These are phyloP conservation scores for Monosporozyma servazzii DNA, from an alignment of 805 yeast species.

Conservation along the genomic window DNA sequence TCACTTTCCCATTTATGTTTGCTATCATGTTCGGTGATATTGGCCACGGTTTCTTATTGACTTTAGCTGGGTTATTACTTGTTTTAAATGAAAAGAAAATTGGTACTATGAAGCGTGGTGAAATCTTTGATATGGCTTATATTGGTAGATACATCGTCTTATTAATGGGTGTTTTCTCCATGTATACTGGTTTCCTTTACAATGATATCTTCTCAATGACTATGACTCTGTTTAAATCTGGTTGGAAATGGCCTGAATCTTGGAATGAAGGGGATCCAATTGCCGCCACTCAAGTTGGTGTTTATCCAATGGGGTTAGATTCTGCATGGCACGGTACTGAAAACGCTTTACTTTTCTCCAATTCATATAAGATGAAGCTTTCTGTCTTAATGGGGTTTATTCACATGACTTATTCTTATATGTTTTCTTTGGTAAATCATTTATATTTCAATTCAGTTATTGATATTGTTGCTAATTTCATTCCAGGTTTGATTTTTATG, in stretches of 20 bases:
- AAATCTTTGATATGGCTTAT: slow-evolving; percentile 70
- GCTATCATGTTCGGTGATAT: slow-evolving; percentile 80
- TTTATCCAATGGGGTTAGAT: slow-evolving; percentile 58
- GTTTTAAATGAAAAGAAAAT: slow-evolving; percentile 47
- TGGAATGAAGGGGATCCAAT: slow-evolving; percentile 43
- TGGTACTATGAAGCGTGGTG: slow-evolving; percentile 53
- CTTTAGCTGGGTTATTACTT: slow-evolving; percentile 44
- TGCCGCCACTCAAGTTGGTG: slow-evolving; percentile 40
- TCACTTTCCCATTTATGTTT: slow-evolving; percentile 75
- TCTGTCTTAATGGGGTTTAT: slow-evolving; percentile 67
- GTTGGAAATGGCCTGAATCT: slow-evolving; percentile 57
- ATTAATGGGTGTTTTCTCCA: slow-evolving; percentile 63
- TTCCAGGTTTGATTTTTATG: slow-evolving; percentile 69
- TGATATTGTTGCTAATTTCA: slow-evolving; percentile 62
- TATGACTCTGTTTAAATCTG: slow-evolving; percentile 56
- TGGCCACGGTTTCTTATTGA: slow-evolving; percentile 64
- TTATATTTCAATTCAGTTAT: slow-evolving; percentile 47
- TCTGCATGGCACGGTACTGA: slow-evolving; percentile 78
- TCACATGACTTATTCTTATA: slow-evolving; percentile 65
- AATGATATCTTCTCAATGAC: slow-evolving; percentile 66
- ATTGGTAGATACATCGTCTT: slow-evolving; percentile 60
- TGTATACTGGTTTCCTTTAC: slow-evolving; percentile 66
- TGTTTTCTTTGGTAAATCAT: slow-evolving; percentile 59
- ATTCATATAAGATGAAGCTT: slow-evolving; percentile 70
- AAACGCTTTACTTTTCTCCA: slow-evolving; percentile 56